A percentile compares a stretch with the other conserved stretches of the same genome.
Conservation (phyloP, 352 stramenopile genomes). For the Globisporangium camurandrum region DNA sequence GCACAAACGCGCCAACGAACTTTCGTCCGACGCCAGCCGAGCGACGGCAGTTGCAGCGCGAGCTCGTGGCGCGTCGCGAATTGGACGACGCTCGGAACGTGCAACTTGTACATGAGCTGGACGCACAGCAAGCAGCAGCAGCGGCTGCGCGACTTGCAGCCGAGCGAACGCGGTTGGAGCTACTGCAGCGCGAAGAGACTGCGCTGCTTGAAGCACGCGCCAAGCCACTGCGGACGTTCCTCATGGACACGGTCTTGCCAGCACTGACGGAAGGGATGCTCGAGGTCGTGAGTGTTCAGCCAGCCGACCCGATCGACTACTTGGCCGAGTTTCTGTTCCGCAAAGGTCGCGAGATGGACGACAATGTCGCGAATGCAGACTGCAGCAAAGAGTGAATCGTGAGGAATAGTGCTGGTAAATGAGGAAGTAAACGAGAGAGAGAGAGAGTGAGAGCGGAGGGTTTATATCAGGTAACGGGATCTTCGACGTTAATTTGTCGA, state of each 20-base stretch:
- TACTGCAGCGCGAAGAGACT: slow-evolving; percentile 71
- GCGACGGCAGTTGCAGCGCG: slow-evolving; percentile 31
- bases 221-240: slow-evolving; percentile 71
- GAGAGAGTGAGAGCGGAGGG: too few species aligned
- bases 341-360: slow-evolving; percentile 58
- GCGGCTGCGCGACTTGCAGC: slow-evolving; percentile 38
- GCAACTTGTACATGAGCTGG: slow-evolving; percentile 34
- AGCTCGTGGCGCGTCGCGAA: slow-evolving; percentile 34
- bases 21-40: slow-evolving; percentile 79
- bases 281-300: slow-evolving; percentile 83
- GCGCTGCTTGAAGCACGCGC: slow-evolving; percentile 74
- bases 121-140: slow-evolving; percentile 37
- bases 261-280: slow-evolving; percentile 81
- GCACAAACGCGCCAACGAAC: slow-evolving; percentile 46
- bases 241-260: slow-evolving; percentile 82
- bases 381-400: not conserved
- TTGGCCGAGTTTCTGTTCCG: slow-evolving; percentile 83
- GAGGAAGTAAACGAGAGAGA: too few species aligned
- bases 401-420: too few species aligned
- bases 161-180: slow-evolving; percentile 54
- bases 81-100: slow-evolving; percentile 31
- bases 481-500: too few species aligned
- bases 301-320: slow-evolving; percentile 83
- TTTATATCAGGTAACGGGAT: too few species aligned
- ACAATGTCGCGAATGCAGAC: not conserved